A percentile compares a stretch with the other conserved stretches of the same genome.
phyloP scores from a whole-genome alignment of 495 filamentous ascomycete genomes.

The Apiosordaria backusii region DNA sequence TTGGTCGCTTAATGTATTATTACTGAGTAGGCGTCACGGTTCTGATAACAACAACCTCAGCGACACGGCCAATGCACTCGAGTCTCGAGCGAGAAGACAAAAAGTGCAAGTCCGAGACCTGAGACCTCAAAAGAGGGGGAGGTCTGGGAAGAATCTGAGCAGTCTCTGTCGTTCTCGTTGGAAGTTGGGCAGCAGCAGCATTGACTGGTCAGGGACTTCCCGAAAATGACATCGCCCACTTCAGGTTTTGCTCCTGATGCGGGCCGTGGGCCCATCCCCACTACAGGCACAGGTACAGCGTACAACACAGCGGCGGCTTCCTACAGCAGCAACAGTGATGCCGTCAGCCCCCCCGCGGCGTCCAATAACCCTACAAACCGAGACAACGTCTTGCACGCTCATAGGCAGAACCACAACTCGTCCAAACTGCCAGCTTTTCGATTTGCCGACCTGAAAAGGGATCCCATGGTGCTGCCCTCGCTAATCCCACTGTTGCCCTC shows the following conservation, averaged over 20 bases:
- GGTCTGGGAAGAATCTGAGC: background rate
- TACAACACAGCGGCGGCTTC: slow-evolving; percentile 6
- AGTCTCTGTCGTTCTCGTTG: background rate
- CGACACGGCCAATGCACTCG: background rate
- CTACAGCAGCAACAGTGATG: slow-evolving; percentile 16
- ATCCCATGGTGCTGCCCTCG: slow-evolving; percentile 35
- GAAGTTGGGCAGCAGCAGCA: background rate
- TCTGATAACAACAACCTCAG: background rate
- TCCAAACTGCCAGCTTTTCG: slow-evolving; percentile 50
- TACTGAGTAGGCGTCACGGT: no score
- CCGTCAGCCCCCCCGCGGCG: slow-evolving; percentile 17
- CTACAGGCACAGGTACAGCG: background rate
- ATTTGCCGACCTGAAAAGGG: slow-evolving; percentile 46
- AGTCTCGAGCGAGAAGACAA: background rate
- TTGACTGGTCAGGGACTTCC: background rate
- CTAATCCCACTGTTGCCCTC: slow-evolving; percentile 29
- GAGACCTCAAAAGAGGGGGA: background rate
- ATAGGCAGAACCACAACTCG: slow-evolving; percentile 49
- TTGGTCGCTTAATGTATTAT: background rate
- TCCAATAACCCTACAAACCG: slow-evolving; percentile 18
- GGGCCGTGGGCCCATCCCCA: slow-evolving; percentile 11
- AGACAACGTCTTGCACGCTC: slow-evolving; percentile 37
- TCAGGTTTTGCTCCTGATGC: slow-evolving; percentile 4
- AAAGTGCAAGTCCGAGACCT: background rate
- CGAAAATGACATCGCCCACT: slow-evolving; percentile 19